Percentiles rank a stretch among this genome's conserved stretches.
Conservation (phyloP, 768 basidiomycete genomes). For the Russula sp. region DNA sequence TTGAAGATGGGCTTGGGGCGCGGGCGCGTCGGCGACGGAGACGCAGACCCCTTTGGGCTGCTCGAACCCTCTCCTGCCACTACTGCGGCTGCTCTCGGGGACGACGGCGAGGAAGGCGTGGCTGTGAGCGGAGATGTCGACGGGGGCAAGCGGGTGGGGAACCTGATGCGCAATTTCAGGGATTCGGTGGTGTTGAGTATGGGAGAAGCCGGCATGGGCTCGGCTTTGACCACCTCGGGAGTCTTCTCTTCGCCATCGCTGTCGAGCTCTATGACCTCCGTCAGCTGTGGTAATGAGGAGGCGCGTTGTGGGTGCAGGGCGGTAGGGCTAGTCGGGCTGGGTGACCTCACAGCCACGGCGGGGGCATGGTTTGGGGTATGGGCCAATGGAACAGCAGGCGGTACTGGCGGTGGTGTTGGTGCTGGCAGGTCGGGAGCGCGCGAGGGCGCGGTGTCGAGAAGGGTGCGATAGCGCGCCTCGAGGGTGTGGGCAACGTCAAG, state of each 20-base stretch:
- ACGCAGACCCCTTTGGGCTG: not conserved
- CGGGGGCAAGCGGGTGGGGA: not conserved
- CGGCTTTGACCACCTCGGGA: not conserved
- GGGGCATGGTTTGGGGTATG: not conserved
- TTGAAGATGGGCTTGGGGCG: conserved; percentile 20
- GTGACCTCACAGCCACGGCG: not conserved
- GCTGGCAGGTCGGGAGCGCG: conserved; percentile 32
- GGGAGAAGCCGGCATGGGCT: not conserved
- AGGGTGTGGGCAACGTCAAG: conserved; percentile 57
- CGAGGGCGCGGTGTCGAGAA: conserved; percentile 49
- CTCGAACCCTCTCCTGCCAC: not conserved
- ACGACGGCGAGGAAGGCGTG: not conserved
- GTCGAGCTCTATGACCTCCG: conserved; percentile 19
- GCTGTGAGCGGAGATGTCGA: not conserved
- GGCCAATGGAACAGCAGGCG: not conserved
- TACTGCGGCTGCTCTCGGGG: not conserved
- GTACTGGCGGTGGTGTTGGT: conserved; percentile 2
- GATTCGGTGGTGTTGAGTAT: conserved; percentile 1
- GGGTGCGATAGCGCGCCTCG: conserved; percentile 68
- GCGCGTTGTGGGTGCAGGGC: not conserved
- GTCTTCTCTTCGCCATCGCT: conserved; percentile 16
- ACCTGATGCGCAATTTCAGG: conserved; percentile 12
- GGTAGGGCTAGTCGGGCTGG: not conserved
- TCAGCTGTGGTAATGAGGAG: not conserved
- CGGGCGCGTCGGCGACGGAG: conserved; percentile 14